Evolutionary conservation across 805 yeast species (phyloP).

Genomic region (Kluyveromyces siamensis): DNA sequence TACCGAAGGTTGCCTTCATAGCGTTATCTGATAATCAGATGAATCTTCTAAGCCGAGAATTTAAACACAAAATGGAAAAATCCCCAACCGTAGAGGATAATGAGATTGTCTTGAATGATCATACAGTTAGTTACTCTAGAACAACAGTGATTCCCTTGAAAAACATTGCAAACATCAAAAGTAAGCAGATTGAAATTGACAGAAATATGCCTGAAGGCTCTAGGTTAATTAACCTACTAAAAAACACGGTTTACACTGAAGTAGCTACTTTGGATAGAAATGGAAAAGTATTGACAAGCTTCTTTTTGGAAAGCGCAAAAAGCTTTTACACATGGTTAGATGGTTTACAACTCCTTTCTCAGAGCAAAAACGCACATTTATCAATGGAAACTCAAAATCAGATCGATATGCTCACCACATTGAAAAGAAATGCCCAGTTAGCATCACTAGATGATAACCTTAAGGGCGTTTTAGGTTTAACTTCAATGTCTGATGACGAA

Average conservation of each 20-base stretch:
- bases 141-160: conserved; percentile 40
- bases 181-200: conserved; percentile 40
- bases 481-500: conserved; percentile 10
- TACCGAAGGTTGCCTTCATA: conserved; percentile 43
- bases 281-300: conserved; percentile 39
- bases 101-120: conserved; percentile 22
- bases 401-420: conserved; percentile 34
- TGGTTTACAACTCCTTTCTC: conserved; percentile 48
- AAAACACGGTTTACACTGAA: conserved; percentile 49
- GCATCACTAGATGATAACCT: conserved; percentile 30
- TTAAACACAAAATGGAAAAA: conserved; percentile 34
- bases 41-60: conserved; percentile 53
- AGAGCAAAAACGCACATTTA: conserved; percentile 15
- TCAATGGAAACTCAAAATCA: conserved; percentile 39
- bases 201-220: conserved; percentile 35
- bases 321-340: conserved; percentile 69
- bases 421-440: conserved; percentile 43
- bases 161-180: conserved; percentile 42
- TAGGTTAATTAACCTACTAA: conserved; percentile 45
- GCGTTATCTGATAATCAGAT: conserved; percentile 60
- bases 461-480: conserved; percentile 5
- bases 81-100: conserved; percentile 55
- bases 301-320: conserved; percentile 63
- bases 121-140: conserved; percentile 6
- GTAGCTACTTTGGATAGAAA: conserved; percentile 40